Percentiles rank a stretch among this genome's conserved stretches.
Evolutionary conservation across 129 eudicot species (phyloP).

Genomic region (Flaveria robusta): DNA sequence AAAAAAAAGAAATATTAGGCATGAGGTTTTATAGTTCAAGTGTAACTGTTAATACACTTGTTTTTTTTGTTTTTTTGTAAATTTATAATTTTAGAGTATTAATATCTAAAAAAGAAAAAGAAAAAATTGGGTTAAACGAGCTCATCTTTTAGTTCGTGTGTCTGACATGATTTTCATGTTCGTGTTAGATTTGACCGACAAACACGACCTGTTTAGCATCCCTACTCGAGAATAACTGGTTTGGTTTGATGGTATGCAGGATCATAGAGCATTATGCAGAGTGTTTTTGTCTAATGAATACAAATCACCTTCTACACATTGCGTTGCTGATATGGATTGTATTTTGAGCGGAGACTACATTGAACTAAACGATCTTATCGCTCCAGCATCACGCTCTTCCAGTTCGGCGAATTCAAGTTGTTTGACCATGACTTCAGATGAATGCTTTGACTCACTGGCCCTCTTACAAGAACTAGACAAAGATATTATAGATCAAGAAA

Average conservation of each 20-base stretch:
- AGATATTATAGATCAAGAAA: slow-evolving; percentile 22
- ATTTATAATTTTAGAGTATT: background rate
- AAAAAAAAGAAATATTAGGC: background rate
- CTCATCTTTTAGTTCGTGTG: background rate
- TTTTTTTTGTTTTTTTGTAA: background rate
- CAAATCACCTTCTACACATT: slow-evolving; percentile 4
- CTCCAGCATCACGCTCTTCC: slow-evolving; percentile 45
- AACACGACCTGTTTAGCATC: background rate
- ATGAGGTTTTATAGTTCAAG: background rate
- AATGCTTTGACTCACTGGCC: slow-evolving; percentile 54
- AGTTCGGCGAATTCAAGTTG: slow-evolving; percentile 66
- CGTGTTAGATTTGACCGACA: background rate
- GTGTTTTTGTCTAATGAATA: slow-evolving; percentile 40
- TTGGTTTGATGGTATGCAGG: slow-evolving; percentile 61
- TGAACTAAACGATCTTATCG: slow-evolving; percentile 67
- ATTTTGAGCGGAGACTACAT: slow-evolving; percentile 53
- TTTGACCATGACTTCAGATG: slow-evolving; percentile 57
- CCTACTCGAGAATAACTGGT: background rate
- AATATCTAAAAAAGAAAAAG: background rate
- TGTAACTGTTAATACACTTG: background rate
- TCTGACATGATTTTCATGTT: background rate
- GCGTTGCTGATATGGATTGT: slow-evolving; percentile 31
- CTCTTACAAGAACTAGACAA: slow-evolving; percentile 51
- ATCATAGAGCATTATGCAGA: slow-evolving; percentile 55
- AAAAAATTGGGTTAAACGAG: background rate